phyloP scores from a whole-genome alignment of 306 rosid species.

The Vigna reflexopilosa region DNA sequence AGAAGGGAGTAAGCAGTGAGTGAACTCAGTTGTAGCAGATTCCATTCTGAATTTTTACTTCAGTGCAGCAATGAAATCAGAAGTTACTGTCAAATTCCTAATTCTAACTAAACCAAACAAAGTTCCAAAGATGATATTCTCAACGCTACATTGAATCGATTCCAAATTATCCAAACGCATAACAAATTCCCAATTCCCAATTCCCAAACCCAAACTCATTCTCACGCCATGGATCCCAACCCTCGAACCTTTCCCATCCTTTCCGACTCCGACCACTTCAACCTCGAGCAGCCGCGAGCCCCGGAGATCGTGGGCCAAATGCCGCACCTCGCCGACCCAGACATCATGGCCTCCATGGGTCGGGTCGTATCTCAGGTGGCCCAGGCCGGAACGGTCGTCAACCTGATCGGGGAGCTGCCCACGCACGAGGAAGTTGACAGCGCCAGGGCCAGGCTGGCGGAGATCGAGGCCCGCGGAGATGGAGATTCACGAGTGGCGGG shows the following conservation, averaged over 20 bases:
- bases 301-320: slow-evolving; percentile 49
- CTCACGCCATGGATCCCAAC: slow-evolving; percentile 72
- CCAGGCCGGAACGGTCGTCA: slow-evolving; percentile 75
- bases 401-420: slow-evolving; percentile 75
- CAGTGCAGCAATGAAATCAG: too few species aligned
- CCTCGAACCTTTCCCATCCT: slow-evolving; percentile 81
- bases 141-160: too few species aligned
- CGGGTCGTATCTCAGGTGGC: slow-evolving; percentile 71
- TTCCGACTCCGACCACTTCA: slow-evolving; percentile 37
- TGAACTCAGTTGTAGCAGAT: too few species aligned
- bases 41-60: too few species aligned
- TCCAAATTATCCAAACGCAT: too few species aligned
- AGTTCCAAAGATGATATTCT: too few species aligned
- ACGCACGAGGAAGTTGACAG: slow-evolving; percentile 79
- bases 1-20: too few species aligned
- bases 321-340: slow-evolving; percentile 76
- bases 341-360: slow-evolving; percentile 69
- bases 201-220: not conserved
- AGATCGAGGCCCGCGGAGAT: slow-evolving; percentile 71
- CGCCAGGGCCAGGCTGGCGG: slow-evolving; percentile 61
- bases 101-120: too few species aligned
- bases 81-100: too few species aligned
- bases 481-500: slow-evolving; percentile 69
- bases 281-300: slow-evolving; percentile 62
- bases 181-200: not conserved